These are phyloP conservation scores for Polychaeton citri DNA, from an alignment of 2,329 filamentous ascomycete species.

Conservation along the genomic window DNA sequence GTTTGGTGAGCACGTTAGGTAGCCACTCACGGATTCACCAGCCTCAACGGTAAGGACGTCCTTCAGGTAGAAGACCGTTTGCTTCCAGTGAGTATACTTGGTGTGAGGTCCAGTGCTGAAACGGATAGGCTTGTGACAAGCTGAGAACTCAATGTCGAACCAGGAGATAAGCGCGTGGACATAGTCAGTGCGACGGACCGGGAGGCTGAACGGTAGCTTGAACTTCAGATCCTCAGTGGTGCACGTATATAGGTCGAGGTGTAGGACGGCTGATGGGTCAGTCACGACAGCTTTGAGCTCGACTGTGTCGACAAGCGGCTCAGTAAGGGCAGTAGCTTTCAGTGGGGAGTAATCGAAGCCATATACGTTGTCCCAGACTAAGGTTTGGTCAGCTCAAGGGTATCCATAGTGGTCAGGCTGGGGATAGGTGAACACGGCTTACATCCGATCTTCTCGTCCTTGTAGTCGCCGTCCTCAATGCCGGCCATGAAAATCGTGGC, in stretches of 20 bases:
- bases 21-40: slow-evolving; percentile 64
- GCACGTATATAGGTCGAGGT: slow-evolving; percentile 86
- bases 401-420: slow-evolving; percentile 10
- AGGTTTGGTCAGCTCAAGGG: slow-evolving; percentile 8
- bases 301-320: slow-evolving; percentile 94
- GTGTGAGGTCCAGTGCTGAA: slow-evolving; percentile 97
- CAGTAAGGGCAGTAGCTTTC: slow-evolving; percentile 83
- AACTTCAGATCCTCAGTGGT: slow-evolving; percentile 74
- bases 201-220: slow-evolving; percentile 61
- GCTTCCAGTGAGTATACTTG: slow-evolving; percentile 99
- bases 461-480: slow-evolving; percentile 98
- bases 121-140: slow-evolving; percentile 93
- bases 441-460: slow-evolving; percentile 99
- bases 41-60: slow-evolving; percentile 86
- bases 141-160: slow-evolving; percentile 98
- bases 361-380: slow-evolving; percentile 99
- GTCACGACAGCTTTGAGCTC: slow-evolving; percentile 95
- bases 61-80: slow-evolving; percentile 95
- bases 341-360: slow-evolving; percentile 93
- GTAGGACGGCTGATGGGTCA: slow-evolving; percentile 72
- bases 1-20: slow-evolving; percentile 74
- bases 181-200: slow-evolving; percentile 77
- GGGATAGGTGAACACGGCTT: slow-evolving; percentile 28
- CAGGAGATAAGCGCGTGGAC: slow-evolving; percentile 92
- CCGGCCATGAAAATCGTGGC: slow-evolving; percentile 93